Base-by-base conservation (phyloP, 2,329 filamentous ascomycete genomes). In the Fusarium buxicola region DNA sequence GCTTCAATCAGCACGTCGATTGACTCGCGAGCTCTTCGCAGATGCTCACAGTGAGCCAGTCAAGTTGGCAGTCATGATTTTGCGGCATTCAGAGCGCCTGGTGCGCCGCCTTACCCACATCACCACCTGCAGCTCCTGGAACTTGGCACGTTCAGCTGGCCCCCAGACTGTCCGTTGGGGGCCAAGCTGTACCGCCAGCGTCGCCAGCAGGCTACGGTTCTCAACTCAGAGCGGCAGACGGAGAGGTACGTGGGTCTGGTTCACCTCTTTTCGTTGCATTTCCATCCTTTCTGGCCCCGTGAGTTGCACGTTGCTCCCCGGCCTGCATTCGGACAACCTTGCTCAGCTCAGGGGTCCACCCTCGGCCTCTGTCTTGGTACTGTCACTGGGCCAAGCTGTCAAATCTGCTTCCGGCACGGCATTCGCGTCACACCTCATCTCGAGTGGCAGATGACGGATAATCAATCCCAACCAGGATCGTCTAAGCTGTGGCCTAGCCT, bases 141-240 rank as follows among this genome's bases (percentile, higher is more conserved):
- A 56, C 58, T 53, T 66, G 66, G 60, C 63, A 55, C 62, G 40
- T 38, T 55, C 46, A 47, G 51, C 43, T 53, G 45, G 41, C 40
- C 57, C 45, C 43, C 63, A 56, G 44, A 44, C 51, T 45, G 44
- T 55, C 16, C 53, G 34, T 66, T 63, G 61, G 67, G 58, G 60
- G 53, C 67, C 69, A 59, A 60, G 34, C 27, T 45, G 40, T 15
- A 41, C 46, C 44, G 51, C 28, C 21, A 47, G 44, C 34, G 43
- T 35, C 27, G 35, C 35, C 25, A 55, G 47, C 56, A 66, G 58
- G 52, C 67, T 69, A 46, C 67, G 49, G 28, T 75, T 75, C 63
- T 73, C 73, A 31, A 72, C 72, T n/a, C 69, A 72, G 46, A 48
- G 63, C 43, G 30, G 56, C 16, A 69, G 51, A 35, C 65, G 63